Base-by-base conservation (phyloP, 441 rosid species). In the Capsella rubella region DNA sequence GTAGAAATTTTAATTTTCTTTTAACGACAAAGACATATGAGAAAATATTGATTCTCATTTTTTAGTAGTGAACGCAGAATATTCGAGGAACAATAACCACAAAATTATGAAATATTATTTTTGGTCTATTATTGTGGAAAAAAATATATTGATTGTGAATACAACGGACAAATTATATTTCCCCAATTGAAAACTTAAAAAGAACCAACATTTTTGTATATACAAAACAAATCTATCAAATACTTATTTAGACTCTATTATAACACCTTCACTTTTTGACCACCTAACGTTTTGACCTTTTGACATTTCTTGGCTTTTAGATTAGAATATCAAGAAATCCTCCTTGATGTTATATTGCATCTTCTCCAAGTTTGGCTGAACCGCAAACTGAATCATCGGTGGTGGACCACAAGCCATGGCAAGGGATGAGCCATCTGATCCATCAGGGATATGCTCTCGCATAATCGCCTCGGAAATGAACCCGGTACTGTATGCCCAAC, bases 381-480 rank as follows among this genome's bases (percentile, higher is more conserved):
- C 89, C 0, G 95, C 90, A 21, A 87, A 94, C 69, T 94, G 89
- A 63, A 93, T 89, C 98, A 94, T 94, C 3, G 96, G 93, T 3
- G 98, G 98, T 3, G 98, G 96, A 14, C 98, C 98, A 31, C 97
- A 94, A 3, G 91, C 87, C 77, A 94, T 75, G 0, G 97, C 97
- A 15, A 91, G 76, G 4, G 85, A 58, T 8, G 85, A 88, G 1
- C 88, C 89, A 5, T 71, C 76, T 3, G 86, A 75, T 15, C 97
- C 96, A 16, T 62, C 78, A 0, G 97, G 96, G 2, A 89, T 5
- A 47, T 87, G 97, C 57, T 84, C 86, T 64, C 95, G 58, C 62
- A 94, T 81, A 47, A 62, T 15, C 52, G 43, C 73, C 61, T 91
- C 96, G 3, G 87, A 85, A 39, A 94, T 49, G 79, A 80, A 87